phyloP scores from a whole-genome alignment of 345 rosid genomes.

The Orychophragmus violaceus region DNA sequence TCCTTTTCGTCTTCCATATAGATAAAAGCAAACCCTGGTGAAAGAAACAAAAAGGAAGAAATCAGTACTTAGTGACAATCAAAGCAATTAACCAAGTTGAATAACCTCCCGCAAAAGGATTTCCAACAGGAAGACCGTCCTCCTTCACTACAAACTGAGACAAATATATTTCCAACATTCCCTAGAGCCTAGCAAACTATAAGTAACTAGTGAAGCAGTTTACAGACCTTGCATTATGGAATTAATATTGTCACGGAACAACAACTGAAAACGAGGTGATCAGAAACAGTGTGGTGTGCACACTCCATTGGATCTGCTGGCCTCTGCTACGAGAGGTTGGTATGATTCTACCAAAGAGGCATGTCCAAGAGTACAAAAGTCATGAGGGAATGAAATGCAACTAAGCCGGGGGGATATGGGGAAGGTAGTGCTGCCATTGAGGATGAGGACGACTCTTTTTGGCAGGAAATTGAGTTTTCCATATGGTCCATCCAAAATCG shows the following conservation, averaged over 20 bases:
- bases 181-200: slow-evolving; percentile 54
- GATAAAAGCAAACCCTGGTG: slow-evolving; percentile 77
- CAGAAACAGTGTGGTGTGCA: slow-evolving; percentile 51
- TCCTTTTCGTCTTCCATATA: slow-evolving; percentile 98
- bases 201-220: slow-evolving; percentile 57
- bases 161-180: too few species aligned
- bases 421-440: slow-evolving; percentile 54
- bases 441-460: slow-evolving; percentile 54
- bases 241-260: slow-evolving; percentile 80
- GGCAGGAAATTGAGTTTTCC: slow-evolving; percentile 48
- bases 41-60: background rate
- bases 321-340: slow-evolving; percentile 67
- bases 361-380: slow-evolving; percentile 62
- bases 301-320: slow-evolving; percentile 40
- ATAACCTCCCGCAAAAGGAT: slow-evolving; percentile 25
- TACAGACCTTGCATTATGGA: slow-evolving; percentile 82
- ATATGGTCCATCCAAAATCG: slow-evolving; percentile 52
- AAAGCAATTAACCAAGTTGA: background rate
- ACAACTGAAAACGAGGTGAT: slow-evolving; percentile 66
- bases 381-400: slow-evolving; percentile 72
- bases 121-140: slow-evolving; percentile 11
- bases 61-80: background rate
- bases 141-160: too few species aligned
- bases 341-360: slow-evolving; percentile 59
- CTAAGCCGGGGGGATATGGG: slow-evolving; percentile 52